phyloP scores from a whole-genome alignment of 2,329 filamentous ascomycete species.

The Cryphonectria naterciae region DNA sequence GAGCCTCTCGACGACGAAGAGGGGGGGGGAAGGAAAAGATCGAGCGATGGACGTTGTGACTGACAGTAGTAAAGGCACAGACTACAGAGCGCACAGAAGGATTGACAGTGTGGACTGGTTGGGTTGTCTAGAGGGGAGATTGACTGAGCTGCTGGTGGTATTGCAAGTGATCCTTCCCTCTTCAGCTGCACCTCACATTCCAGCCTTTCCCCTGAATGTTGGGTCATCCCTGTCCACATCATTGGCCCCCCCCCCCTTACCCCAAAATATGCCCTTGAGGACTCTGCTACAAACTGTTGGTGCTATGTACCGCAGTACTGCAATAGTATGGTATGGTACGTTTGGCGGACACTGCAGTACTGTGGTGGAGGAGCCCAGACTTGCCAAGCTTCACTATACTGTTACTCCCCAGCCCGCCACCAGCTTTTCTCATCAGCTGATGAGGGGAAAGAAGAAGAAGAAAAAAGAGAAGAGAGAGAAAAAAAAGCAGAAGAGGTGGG shows the following conservation, averaged over 20 bases:
- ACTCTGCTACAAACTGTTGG: not conserved
- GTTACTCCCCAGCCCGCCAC: not conserved
- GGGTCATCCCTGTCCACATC: not conserved
- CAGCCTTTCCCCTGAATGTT: not conserved
- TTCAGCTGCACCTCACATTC: constrained; percentile 8
- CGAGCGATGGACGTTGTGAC: not conserved
- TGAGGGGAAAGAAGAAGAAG: not conserved
- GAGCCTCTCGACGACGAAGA: not conserved
- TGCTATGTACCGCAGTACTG: not conserved
- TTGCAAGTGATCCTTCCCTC: constrained; percentile 5
- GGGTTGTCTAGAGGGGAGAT: not conserved
- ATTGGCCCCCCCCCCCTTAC: not conserved
- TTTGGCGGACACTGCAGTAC: not conserved
- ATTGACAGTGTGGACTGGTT: not conserved
- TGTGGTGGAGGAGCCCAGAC: not conserved
- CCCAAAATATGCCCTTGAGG: not conserved
- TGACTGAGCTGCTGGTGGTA: not conserved
- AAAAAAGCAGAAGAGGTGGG: not conserved
- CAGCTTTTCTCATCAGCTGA: not conserved
- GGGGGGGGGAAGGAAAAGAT: too few species aligned
- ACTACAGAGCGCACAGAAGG: not conserved
- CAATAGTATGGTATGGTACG: not conserved
- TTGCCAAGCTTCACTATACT: not conserved
- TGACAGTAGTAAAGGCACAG: not conserved
- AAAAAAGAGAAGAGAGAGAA: not conserved